phyloP scores from a whole-genome alignment of 805 yeast genomes.

The Kazachstania martiniae region DNA sequence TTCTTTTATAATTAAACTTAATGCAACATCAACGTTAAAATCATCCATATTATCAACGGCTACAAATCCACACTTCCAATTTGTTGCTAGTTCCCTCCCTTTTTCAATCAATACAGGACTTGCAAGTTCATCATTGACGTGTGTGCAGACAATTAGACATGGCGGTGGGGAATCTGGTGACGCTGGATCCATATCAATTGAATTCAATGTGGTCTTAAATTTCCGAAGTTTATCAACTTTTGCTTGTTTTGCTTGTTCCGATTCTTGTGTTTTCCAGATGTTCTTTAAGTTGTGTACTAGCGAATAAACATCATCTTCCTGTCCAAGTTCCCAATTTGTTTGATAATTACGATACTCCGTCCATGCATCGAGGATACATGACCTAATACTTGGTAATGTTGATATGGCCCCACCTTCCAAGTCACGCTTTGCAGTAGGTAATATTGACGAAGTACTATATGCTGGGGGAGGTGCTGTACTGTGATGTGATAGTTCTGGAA shows the following conservation, averaged over 20 bases:
- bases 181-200: slow-evolving; percentile 27
- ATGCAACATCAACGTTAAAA: slow-evolving; percentile 43
- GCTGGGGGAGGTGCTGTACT: slow-evolving; percentile 38
- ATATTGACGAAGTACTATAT: slow-evolving; percentile 34
- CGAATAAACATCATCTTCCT: slow-evolving; percentile 58
- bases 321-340: slow-evolving; percentile 47
- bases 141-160: slow-evolving; percentile 56
- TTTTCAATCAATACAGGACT: slow-evolving; percentile 49
- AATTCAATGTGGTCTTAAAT: slow-evolving; percentile 24
- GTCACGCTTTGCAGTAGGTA: neutral
- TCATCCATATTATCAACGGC: slow-evolving; percentile 45
- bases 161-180: slow-evolving; percentile 48
- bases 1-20: slow-evolving; percentile 50
- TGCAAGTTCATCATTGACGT: slow-evolving; percentile 42
- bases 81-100: slow-evolving; percentile 45
- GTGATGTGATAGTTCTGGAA: slow-evolving; percentile 39
- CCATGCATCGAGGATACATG: slow-evolving; percentile 65
- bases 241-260: slow-evolving; percentile 21
- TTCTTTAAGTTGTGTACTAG: slow-evolving; percentile 45
- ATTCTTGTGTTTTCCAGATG: slow-evolving; percentile 38
- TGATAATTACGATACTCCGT: slow-evolving; percentile 48
- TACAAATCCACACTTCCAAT: slow-evolving; percentile 59
- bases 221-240: slow-evolving; percentile 25
- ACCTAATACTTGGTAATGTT: slow-evolving; percentile 36
- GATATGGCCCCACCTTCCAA: slow-evolving; percentile 17